Evolutionary conservation across 1,139 yeast genomes (phyloP).

Genomic region (Meyerozyma carpophila): DNA sequence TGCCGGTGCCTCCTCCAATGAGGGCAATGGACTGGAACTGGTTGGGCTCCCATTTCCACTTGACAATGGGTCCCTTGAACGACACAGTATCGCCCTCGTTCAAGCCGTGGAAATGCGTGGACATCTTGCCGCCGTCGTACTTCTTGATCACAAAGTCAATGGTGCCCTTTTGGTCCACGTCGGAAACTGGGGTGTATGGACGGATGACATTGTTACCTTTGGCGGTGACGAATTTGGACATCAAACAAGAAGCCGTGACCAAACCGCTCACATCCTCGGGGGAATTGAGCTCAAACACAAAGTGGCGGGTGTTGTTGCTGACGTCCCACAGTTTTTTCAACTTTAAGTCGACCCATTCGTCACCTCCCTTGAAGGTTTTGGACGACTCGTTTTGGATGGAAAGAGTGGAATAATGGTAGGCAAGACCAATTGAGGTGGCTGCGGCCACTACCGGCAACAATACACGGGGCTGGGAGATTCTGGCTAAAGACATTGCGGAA

Average conservation of each 20-base stretch:
- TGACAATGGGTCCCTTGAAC: conserved; percentile 91
- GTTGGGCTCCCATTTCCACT: conserved; percentile 91
- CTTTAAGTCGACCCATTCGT: conserved; percentile 79
- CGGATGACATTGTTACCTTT: conserved; percentile 89
- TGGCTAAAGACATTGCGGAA: conserved; percentile 14
- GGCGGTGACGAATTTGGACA: conserved; percentile 76
- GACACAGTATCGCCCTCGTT: conserved; percentile 77
- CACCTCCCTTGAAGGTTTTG: conserved; percentile 62
- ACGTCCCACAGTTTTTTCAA: conserved; percentile 51
- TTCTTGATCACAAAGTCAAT: conserved; percentile 80
- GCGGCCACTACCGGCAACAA: conserved; percentile 32
- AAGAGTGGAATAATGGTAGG: conserved; percentile 34
- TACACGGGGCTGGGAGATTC: conserved; percentile 21
- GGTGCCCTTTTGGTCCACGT: conserved; percentile 62
- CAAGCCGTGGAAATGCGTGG: conserved; percentile 65
- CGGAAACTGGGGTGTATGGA: conserved; percentile 93
- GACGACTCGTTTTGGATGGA: conserved; percentile 42
- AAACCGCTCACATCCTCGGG: conserved; percentile 73
- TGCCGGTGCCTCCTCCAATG: conserved; percentile 96
- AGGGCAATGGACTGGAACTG: conserved; percentile 73
- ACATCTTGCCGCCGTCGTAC: conserved; percentile 82
- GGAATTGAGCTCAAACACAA: conserved; percentile 67
- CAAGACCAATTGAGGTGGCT: conserved; percentile 51
- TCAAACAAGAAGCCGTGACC: conserved; percentile 69
- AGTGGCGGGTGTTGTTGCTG: conserved; percentile 60